These are phyloP conservation scores for Quercus dentata DNA, from an alignment of 306 rosid species.

Conservation along the genomic window DNA sequence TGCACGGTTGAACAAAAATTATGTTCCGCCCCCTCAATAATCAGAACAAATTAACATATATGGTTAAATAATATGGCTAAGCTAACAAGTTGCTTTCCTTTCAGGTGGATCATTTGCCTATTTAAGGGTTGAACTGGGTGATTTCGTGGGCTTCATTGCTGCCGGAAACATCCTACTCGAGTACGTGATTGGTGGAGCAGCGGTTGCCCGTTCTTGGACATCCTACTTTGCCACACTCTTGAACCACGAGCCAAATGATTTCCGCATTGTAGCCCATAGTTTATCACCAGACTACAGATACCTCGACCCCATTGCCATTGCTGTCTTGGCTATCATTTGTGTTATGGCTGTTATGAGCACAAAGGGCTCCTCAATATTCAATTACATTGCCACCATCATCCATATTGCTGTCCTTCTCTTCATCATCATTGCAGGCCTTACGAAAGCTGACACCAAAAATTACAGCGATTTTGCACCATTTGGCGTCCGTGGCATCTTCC, in stretches of 20 bases:
- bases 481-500: conserved; percentile 50
- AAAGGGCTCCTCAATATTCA: conserved; percentile 76
- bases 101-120: conserved; percentile 87
- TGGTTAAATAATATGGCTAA: too few species aligned
- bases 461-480: conserved; percentile 32
- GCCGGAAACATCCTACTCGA: conserved; percentile 85
- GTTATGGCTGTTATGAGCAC: conserved; percentile 62
- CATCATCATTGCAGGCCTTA: conserved; percentile 72
- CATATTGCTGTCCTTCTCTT: conserved; percentile 55
- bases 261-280: conserved; percentile 41
- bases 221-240: conserved; percentile 80
- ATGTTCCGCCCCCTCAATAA: too few species aligned
- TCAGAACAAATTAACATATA: too few species aligned
- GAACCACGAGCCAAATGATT: conserved; percentile 42
- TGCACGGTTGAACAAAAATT: too few species aligned
- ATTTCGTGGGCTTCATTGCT: conserved; percentile 71
- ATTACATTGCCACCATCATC: conserved; percentile 65
- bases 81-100: too few species aligned
- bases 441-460: conserved; percentile 53
- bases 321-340: conserved; percentile 34
- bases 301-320: conserved; percentile 75
- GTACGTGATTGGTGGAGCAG: conserved; percentile 59
- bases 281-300: conserved; percentile 25
- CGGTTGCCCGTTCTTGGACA: conserved; percentile 84
- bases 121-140: conserved; percentile 78